Evolutionary conservation across 257 asterid species (phyloP).

Genomic region (Misopates orontium): DNA sequence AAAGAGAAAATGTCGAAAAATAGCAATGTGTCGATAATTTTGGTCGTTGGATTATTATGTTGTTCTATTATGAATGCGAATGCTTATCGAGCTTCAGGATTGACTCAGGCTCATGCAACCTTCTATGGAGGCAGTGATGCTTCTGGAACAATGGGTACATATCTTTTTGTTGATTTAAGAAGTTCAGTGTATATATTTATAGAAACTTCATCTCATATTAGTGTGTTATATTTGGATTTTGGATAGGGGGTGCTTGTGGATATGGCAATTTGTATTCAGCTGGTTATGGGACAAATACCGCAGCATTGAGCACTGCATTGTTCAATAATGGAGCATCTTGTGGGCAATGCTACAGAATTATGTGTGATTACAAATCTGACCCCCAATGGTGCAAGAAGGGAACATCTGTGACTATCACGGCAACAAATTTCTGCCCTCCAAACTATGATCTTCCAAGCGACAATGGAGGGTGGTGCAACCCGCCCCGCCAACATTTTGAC

Average conservation of each 20-base stretch:
- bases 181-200: too few relatives aligned
- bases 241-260: conserved; percentile 67
- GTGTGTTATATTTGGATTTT: too few relatives aligned
- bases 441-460: conserved; percentile 55
- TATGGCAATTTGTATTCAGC: conserved; percentile 49
- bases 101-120: conserved; percentile 57
- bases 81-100: conserved; percentile 47
- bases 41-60: conserved; percentile 28
- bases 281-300: conserved; percentile 52
- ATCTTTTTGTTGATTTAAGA: background rate
- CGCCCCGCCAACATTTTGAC: conserved; percentile 66
- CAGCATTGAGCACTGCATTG: conserved; percentile 58
- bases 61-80: conserved; percentile 26
- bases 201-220: too few relatives aligned
- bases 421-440: conserved; percentile 67
- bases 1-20: conserved; percentile 30
- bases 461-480: conserved; percentile 77
- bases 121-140: conserved; percentile 74
- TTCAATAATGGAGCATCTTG: conserved; percentile 61
- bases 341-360: conserved; percentile 58
- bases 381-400: conserved; percentile 59
- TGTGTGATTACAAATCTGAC: conserved; percentile 51
- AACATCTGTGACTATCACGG: conserved; percentile 49
- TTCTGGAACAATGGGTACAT: conserved; percentile 68
- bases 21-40: conserved; percentile 6